Conservation (phyloP, 2,329 filamentous ascomycete species). For the Escovopsis sp. region DNA sequence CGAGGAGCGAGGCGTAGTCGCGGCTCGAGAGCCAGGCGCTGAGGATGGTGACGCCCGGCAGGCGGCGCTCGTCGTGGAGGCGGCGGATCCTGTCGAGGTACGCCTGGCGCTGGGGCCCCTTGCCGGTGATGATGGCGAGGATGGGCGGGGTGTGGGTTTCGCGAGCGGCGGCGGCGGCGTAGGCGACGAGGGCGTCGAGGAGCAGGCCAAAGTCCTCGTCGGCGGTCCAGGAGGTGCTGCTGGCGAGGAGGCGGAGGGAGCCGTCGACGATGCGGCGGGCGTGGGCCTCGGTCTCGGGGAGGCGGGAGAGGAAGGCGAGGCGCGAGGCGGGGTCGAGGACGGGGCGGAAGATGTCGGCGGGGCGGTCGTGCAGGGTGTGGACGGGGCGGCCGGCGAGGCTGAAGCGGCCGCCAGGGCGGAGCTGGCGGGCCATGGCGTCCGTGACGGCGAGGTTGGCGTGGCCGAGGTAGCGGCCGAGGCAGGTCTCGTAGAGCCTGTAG, state of each 20-base stretch:
- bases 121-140: conserved; percentile 87
- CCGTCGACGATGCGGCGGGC: conserved; percentile 44
- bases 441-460: conserved; percentile 76
- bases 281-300: conserved; percentile 49
- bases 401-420: conserved; percentile 47
- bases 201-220: conserved; percentile 91
- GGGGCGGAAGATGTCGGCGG: conserved; percentile 68
- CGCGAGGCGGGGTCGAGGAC: conserved; percentile 34
- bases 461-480: conserved; percentile 52
- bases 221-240: conserved; percentile 91
- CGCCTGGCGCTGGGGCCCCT: conserved; percentile 67
- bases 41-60: conserved; percentile 55
- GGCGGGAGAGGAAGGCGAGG: conserved; percentile 43
- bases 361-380: conserved; percentile 71
- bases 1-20: conserved; percentile 75
- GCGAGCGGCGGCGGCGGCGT: conserved; percentile 42
- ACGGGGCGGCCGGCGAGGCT: conserved; percentile 44
- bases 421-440: conserved; percentile 66
- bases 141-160: conserved; percentile 40
- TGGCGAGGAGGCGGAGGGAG: conserved; percentile 59
- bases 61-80: conserved; percentile 45
- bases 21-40: conserved; percentile 75
- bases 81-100: conserved; percentile 54
- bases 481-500: conserved; percentile 63
- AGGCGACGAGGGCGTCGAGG: conserved; percentile 64